Conservation (phyloP, 495 filamentous ascomycete genomes). For the Immersiella caudata region DNA sequence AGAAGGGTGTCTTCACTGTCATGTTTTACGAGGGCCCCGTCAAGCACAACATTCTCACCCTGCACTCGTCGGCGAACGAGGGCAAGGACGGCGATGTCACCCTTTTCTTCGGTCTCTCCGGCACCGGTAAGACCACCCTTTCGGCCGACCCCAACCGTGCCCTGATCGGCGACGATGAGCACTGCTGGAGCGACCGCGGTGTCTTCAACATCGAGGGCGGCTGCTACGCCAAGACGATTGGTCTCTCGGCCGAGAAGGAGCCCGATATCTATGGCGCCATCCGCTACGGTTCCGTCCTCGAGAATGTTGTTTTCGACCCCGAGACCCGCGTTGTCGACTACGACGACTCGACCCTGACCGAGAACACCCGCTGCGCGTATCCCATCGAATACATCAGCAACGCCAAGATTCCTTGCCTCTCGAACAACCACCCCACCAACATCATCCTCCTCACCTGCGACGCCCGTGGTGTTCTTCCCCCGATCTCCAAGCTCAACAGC, state of each 20-base stretch:
- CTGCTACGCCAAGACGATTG: slow-evolving; percentile 99
- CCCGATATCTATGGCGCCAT: slow-evolving; percentile 98
- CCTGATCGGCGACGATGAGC: slow-evolving; percentile 97
- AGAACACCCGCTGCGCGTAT: slow-evolving; percentile 98
- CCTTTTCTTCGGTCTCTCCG: slow-evolving; percentile 98
- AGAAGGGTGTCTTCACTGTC: slow-evolving; percentile 99
- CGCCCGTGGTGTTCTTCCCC: slow-evolving; percentile 93
- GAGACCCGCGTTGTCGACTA: slow-evolving; percentile 89
- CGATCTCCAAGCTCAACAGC: slow-evolving; percentile 94
- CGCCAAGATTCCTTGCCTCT: slow-evolving; percentile 95
- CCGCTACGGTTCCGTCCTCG: slow-evolving; percentile 93
- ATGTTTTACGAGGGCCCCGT: slow-evolving; percentile 99
- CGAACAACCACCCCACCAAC: slow-evolving; percentile 86
- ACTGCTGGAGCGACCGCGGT: slow-evolving; percentile 96
- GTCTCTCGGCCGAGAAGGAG: slow-evolving; percentile 97
- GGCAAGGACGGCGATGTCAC: slow-evolving; percentile 90
- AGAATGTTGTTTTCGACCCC: slow-evolving; percentile 98
- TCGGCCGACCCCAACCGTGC: slow-evolving; percentile 96
- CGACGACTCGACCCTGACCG: slow-evolving; percentile 90
- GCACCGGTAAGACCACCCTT: slow-evolving; percentile 97
- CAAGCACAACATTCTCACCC: slow-evolving; percentile 97
- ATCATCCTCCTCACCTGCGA: slow-evolving; percentile 98
- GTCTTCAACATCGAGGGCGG: slow-evolving; percentile 99
- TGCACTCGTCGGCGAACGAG: slow-evolving; percentile 97
- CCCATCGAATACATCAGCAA: slow-evolving; percentile 98